Percentiles rank a stretch among this genome's conserved stretches.
Conservation (phyloP, 306 rosid species). For the Sechiopsis laciniata region DNA sequence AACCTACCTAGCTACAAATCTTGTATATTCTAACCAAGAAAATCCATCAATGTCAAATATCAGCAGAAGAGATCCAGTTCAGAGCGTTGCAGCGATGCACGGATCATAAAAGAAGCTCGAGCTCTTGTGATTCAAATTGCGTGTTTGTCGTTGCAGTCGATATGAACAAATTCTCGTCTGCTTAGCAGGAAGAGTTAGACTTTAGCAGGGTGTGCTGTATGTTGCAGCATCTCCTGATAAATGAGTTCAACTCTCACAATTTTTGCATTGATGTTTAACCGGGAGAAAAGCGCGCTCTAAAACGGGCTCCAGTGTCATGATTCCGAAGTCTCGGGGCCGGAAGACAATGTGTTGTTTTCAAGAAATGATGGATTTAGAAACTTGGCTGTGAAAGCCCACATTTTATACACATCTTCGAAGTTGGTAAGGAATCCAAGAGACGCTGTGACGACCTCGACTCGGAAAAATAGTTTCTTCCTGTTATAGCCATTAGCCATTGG, state of each 20-base stretch:
- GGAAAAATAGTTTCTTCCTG: slow-evolving; percentile 58
- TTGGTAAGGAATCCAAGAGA: slow-evolving; percentile 82
- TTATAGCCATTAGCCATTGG: slow-evolving; percentile 70
- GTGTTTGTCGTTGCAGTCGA: background rate
- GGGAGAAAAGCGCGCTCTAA: background rate
- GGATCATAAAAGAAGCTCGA: background rate
- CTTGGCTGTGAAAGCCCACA: slow-evolving; percentile 95
- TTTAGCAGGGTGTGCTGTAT: slow-evolving; percentile 12
- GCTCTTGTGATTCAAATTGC: background rate
- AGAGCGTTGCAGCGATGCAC: background rate
- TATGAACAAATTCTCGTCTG: background rate
- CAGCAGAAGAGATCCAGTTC: background rate
- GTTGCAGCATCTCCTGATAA: slow-evolving; percentile 19
- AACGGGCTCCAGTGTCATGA: slow-evolving; percentile 24
- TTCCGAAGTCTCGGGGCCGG: slow-evolving; percentile 43
- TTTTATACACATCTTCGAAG: slow-evolving; percentile 86
- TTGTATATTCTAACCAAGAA: slow-evolving; percentile 16
- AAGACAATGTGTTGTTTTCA: slow-evolving; percentile 26
- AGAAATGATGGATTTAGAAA: slow-evolving; percentile 74
- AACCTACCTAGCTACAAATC: slow-evolving; percentile 5
- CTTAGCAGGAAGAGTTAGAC: slow-evolving; percentile 3
- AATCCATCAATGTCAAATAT: background rate
- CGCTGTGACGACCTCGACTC: slow-evolving; percentile 90
- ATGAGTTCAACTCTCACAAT: slow-evolving; percentile 13
- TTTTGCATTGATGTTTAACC: background rate